Evolutionary conservation across 352 stramenopile genomes (phyloP).

Genomic region (Phytophthora cactorum): DNA sequence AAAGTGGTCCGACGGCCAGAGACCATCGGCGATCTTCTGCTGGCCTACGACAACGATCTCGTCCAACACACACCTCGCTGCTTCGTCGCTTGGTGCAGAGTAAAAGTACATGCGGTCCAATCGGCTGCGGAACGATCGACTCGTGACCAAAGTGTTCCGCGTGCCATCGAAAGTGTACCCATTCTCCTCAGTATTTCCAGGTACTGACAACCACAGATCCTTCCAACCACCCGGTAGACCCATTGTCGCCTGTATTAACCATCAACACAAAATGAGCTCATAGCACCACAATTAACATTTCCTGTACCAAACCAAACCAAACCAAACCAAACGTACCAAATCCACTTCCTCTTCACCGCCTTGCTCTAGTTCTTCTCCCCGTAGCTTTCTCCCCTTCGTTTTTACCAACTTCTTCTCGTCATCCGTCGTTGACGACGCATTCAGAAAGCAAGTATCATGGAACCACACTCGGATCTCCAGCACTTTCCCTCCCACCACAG

Average conservation of each 20-base stretch:
- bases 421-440: constrained; percentile 25
- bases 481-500: constrained; percentile 45
- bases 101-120: constrained; percentile 84
- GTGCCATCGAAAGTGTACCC: constrained; percentile 78
- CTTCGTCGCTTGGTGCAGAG: constrained; percentile 17
- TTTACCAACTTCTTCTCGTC: constrained; percentile 53
- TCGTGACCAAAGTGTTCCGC: constrained; percentile 64
- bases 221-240: constrained; percentile 66
- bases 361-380: constrained; percentile 13
- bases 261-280: constrained; percentile 6
- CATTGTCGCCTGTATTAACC: constrained; percentile 35
- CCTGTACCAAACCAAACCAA: not conserved
- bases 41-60: constrained; percentile 69
- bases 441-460: constrained; percentile 62
- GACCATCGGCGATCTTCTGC: constrained; percentile 63
- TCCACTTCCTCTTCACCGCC: constrained; percentile 19
- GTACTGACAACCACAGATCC: constrained; percentile 72
- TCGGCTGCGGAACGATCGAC: constrained; percentile 67
- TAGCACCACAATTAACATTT: not conserved
- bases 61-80: constrained; percentile 34
- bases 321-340: not conserved
- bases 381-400: constrained; percentile 11
- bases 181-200: constrained; percentile 77
- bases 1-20: constrained; percentile 84
- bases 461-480: constrained; percentile 69